A percentile compares a stretch with the other conserved stretches of the same genome.
phyloP scores from a whole-genome alignment of 371 early-diverging fungal species.

The Phascolomyces articulosus region DNA sequence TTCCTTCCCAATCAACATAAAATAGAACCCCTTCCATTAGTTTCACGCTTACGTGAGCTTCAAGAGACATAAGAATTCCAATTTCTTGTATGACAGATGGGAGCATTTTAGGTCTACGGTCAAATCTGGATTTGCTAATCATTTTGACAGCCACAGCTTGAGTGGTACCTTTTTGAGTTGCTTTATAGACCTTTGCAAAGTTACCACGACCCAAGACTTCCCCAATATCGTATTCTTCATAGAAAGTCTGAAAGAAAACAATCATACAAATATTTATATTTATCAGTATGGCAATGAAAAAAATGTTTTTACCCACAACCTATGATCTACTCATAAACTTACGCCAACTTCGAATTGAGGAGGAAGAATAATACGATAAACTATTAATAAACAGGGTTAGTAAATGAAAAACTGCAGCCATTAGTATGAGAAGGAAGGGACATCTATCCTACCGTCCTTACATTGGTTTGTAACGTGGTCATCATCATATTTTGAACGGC shows the following conservation, averaged over 20 bases:
- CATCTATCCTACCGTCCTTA: conserved; percentile 21
- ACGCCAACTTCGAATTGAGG: conserved; percentile 25
- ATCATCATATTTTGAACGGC: conserved; percentile 19
- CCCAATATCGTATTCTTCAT: conserved; percentile 53
- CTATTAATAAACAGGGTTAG: conserved; percentile 31
- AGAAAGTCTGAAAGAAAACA: conserved; percentile 49
- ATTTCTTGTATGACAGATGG: conserved; percentile 72
- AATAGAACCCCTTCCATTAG: too few species aligned
- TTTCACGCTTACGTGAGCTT: conserved; percentile 57
- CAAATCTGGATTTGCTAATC: conserved; percentile 55
- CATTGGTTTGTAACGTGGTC: conserved; percentile 27
- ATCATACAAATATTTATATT: not conserved
- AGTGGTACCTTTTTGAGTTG: conserved; percentile 45
- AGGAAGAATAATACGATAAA: conserved; percentile 28
- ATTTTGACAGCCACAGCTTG: conserved; percentile 69
- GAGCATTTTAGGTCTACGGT: conserved; percentile 50
- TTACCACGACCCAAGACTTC: conserved; percentile 61
- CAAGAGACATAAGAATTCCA: conserved; percentile 70
- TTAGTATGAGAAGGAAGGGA: too few species aligned
- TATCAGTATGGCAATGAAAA: too few species aligned
- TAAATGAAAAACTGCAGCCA: too few species aligned
- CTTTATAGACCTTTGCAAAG: conserved; percentile 65
- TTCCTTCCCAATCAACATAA: too few species aligned
- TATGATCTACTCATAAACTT: conserved; percentile 4
- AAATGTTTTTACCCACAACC: too few species aligned